Evolutionary conservation across 2,329 filamentous ascomycete species (phyloP).

Genomic region (Purpureocillium lavendulum): DNA sequence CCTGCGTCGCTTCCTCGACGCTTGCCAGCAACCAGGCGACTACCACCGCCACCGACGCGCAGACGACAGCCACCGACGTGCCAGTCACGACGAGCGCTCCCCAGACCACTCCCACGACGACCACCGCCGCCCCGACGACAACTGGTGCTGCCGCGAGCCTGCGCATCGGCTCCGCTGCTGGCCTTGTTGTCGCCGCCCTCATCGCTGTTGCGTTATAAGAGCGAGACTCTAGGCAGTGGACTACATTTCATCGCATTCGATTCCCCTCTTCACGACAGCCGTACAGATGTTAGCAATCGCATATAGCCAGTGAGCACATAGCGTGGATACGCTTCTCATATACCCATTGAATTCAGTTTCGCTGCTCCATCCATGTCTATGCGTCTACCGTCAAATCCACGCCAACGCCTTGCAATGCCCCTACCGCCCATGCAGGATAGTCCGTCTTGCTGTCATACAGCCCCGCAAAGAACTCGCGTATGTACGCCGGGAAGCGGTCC

Average conservation of each 20-base stretch:
- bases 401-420: slow-evolving; percentile 68
- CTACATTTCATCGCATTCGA: not conserved
- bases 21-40: not conserved
- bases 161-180: slow-evolving; percentile 12
- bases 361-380: not conserved
- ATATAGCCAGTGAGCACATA: not conserved
- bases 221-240: not conserved
- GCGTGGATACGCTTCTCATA: not conserved
- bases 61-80: not conserved
- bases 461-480: slow-evolving; percentile 68
- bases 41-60: slow-evolving; percentile 1
- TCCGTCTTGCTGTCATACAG: slow-evolving; percentile 55
- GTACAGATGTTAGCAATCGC: not conserved
- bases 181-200: slow-evolving; percentile 12
- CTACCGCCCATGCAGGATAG: slow-evolving; percentile 80
- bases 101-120: slow-evolving; percentile 1
- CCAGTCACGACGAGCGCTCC: not conserved
- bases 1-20: slow-evolving; percentile 12
- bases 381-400: slow-evolving; percentile 45
- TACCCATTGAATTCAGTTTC: not conserved
- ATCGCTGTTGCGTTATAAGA: slow-evolving; percentile 15
- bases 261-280: not conserved
- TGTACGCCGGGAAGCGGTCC: slow-evolving; percentile 70
- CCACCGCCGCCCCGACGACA: slow-evolving; percentile 3
- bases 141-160: slow-evolving; percentile 10